Conservation (phyloP, 768 basidiomycete species). For the Podaxis mareebaensis region DNA sequence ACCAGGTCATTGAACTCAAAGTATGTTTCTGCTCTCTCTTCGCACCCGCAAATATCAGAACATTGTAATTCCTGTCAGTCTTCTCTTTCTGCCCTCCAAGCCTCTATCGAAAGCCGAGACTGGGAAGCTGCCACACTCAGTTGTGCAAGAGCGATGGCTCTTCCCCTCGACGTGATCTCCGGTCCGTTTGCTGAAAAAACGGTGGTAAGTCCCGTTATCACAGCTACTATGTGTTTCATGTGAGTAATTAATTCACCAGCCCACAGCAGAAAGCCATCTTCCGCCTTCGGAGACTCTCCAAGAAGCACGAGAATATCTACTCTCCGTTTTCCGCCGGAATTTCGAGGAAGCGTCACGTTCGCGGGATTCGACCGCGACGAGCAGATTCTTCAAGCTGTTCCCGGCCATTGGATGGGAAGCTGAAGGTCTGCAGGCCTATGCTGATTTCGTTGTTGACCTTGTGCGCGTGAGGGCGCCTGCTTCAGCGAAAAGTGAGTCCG, state of each 20-base stretch:
- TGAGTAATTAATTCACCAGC: slow-evolving; percentile 47
- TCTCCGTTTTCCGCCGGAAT: slow-evolving; percentile 74
- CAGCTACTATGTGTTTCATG: not conserved
- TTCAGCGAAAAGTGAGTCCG: slow-evolving; percentile 72
- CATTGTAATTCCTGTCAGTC: slow-evolving; percentile 29
- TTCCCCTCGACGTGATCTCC: slow-evolving; percentile 74
- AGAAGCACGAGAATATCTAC: slow-evolving; percentile 69
- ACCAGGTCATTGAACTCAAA: slow-evolving; percentile 94
- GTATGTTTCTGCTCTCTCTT: slow-evolving; percentile 36
- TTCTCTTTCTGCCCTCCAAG: slow-evolving; percentile 49
- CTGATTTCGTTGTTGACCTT: slow-evolving; percentile 88
- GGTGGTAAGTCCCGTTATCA: slow-evolving; percentile 59
- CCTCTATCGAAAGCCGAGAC: slow-evolving; percentile 82
- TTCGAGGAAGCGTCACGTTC: slow-evolving; percentile 82
- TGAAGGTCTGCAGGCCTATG: slow-evolving; percentile 91
- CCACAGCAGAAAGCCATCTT: slow-evolving; percentile 83
- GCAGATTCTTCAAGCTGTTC: slow-evolving; percentile 96
- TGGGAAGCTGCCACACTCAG: slow-evolving; percentile 96
- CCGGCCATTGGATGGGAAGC: slow-evolving; percentile 93
- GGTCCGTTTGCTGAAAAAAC: slow-evolving; percentile 85
- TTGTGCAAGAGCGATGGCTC: slow-evolving; percentile 87
- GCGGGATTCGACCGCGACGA: slow-evolving; percentile 84
- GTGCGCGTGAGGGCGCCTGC: slow-evolving; percentile 77
- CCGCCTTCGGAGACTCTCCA: slow-evolving; percentile 86
- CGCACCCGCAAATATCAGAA: not conserved